Base-by-base conservation (phyloP, 2,329 filamentous ascomycete genomes). In the Chlorencoelia australis region DNA sequence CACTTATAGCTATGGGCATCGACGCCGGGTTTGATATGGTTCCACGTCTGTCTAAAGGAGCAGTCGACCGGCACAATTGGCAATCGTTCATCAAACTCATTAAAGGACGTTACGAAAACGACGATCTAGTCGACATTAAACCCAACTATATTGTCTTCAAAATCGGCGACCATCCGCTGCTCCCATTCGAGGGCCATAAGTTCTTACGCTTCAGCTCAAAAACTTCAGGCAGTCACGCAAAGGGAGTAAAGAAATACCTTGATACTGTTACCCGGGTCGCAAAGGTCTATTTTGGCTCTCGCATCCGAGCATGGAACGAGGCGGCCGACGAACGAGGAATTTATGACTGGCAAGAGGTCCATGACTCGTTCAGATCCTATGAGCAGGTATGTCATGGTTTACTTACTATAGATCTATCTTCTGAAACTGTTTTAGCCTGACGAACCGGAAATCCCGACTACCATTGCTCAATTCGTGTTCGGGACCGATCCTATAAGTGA, bases 1-100 rank as follows among this genome's bases (percentile, higher is more conserved):
- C 4, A 17, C 11, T 30, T 16, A 13, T 31, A 40, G 24, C 34
- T 29, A 53, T 55, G 46, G 49, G 47, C 17, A 40, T 47, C 25
- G 45, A 54, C 29, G 45, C 47, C 22, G 47, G 50, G 17, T 56
- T 56, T 33, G 50, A 54, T 26, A 52, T 56, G 43, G 44, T 49
- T 34, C 53, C 50, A 37, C 41, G 30, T 40, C 38, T 56, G 4
- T 46, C 50, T 16, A 48, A 47, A 38, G 43, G 37, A 33, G 40
- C 24, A 31, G 45, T 44, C n/a, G 51, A 55, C 33, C 46, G 34
- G 29, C 35, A 45, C 14, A 45, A 49, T 34, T 53, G 47, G 49
- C 5, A 43, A 14, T 30, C 16, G 2, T 54, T 54, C 26, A 49
- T 54, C 30, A 28, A 49, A n/a, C 10, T 31, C 14, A 47, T 52